Conservation (phyloP, 768 basidiomycete genomes). For the Hirschioporus abietinus region DNA sequence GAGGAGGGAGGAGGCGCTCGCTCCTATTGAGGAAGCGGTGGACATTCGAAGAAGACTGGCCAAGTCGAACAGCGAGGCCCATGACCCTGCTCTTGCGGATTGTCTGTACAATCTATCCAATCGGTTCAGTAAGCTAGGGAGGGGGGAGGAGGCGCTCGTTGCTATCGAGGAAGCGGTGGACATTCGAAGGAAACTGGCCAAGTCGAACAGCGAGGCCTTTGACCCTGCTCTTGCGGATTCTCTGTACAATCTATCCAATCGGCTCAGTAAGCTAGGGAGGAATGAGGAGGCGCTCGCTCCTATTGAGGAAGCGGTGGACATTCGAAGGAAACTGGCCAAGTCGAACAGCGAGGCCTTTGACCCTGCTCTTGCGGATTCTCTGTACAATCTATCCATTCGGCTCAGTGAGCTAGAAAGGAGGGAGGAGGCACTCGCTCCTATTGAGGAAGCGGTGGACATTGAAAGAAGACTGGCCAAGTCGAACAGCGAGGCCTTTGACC, state of each 20-base stretch:
- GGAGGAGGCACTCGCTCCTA: slow-evolving; percentile 9
- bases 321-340: too few species aligned
- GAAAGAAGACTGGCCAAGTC: background rate
- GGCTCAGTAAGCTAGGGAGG: too few species aligned
- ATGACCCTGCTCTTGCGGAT: background rate
- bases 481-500: background rate
- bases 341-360: too few species aligned
- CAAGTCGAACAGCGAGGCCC: background rate
- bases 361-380: slow-evolving; percentile 6
- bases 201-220: too few species aligned
- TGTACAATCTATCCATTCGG: slow-evolving; percentile 8
- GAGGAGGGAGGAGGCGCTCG: background rate
- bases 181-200: too few species aligned
- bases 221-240: too few species aligned
- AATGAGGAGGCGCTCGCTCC: too few species aligned
- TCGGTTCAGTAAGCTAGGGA: slow-evolving; percentile 3
- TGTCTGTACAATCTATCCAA: slow-evolving; percentile 10
- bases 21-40: background rate
- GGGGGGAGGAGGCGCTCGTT: slow-evolving; percentile 9
- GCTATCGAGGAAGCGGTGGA: slow-evolving; percentile 3
- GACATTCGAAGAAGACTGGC: background rate
- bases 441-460: slow-evolving; percentile 4
- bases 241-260: too few species aligned
- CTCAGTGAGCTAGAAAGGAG: slow-evolving; percentile 7
- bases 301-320: too few species aligned